Conservation (phyloP, 352 stramenopile species). For the Nothophytophthora sp. region DNA sequence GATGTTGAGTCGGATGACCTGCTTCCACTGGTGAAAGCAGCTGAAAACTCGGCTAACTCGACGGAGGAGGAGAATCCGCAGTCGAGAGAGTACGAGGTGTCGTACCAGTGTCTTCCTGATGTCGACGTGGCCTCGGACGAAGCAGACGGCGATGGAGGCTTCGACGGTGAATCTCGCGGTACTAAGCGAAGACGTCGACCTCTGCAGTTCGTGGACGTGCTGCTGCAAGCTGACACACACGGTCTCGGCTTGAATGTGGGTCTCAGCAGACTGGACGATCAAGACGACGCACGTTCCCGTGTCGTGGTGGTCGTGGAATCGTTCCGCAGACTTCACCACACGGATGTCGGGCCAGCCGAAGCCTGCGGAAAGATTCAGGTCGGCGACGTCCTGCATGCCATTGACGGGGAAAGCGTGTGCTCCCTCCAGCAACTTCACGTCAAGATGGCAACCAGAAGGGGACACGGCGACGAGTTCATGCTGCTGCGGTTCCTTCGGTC, state of each 20-base stretch:
- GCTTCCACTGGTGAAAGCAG: no score
- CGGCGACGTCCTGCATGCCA: constrained; percentile 41
- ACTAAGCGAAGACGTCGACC: neutral
- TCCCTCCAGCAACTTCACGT: constrained; percentile 36
- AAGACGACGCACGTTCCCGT: neutral
- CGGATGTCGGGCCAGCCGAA: constrained; percentile 54
- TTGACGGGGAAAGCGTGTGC: constrained; percentile 40
- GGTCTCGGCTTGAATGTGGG: constrained; percentile 52
- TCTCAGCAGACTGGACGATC: neutral
- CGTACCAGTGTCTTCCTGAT: constrained; percentile 18
- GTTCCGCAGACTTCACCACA: constrained; percentile 38
- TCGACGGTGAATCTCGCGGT: neutral
- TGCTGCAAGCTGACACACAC: constrained; percentile 45
- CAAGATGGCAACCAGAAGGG: constrained; percentile 8
- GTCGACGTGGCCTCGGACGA: constrained; percentile 5
- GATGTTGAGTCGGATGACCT: no score
- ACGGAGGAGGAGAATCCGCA: no score
- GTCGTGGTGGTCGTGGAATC: constrained; percentile 38
- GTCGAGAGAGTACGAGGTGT: constrained; percentile 18
- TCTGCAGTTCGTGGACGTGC: constrained; percentile 41
- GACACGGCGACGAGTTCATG: constrained; percentile 24
- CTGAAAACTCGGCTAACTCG: no score
- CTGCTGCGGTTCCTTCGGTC: constrained; percentile 44
- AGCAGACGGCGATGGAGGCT: neutral
- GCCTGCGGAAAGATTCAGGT: constrained; percentile 37